A percentile compares a stretch with the other conserved stretches of the same genome.
Conservation (phyloP, 306 rosid genomes). For the Nissolia schottii region DNA sequence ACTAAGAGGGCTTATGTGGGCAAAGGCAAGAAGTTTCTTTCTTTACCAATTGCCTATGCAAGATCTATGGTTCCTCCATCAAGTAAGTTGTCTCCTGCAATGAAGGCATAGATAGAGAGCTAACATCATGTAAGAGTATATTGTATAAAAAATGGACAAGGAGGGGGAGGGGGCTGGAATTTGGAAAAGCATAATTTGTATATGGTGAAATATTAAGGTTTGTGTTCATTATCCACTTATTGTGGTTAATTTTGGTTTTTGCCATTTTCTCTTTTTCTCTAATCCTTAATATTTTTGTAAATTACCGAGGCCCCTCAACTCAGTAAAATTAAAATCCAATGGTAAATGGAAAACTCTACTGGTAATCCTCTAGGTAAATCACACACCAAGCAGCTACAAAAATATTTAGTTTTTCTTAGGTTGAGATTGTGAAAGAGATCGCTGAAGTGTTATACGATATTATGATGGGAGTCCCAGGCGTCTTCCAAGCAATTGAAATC, state of each 20-base stretch:
- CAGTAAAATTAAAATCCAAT: no score
- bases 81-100: constrained; percentile 26
- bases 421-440: no score
- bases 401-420: no score
- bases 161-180: not conserved
- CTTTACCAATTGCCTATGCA: constrained; percentile 62
- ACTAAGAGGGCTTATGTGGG: constrained; percentile 71
- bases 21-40: constrained; percentile 65
- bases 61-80: constrained; percentile 48
- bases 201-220: constrained; percentile 20
- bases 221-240: constrained; percentile 18
- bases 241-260: not conserved
- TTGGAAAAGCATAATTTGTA: constrained; percentile 23
- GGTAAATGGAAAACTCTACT: no score
- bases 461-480: no score
- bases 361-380: no score
- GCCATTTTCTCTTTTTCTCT: not conserved
- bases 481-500: no score
- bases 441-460: no score
- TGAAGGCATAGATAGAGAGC: constrained; percentile 30
- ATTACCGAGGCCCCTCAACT: no score
- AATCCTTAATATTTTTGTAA: not conserved
- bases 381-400: no score
- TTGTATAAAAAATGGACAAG: constrained; percentile 12
- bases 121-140: not conserved